A percentile compares a stretch with the other conserved stretches of the same genome.
These are phyloP conservation scores for Plenodomus biglobosus DNA, from an alignment of 2,329 filamentous ascomycete species.

Conservation along the genomic window DNA sequence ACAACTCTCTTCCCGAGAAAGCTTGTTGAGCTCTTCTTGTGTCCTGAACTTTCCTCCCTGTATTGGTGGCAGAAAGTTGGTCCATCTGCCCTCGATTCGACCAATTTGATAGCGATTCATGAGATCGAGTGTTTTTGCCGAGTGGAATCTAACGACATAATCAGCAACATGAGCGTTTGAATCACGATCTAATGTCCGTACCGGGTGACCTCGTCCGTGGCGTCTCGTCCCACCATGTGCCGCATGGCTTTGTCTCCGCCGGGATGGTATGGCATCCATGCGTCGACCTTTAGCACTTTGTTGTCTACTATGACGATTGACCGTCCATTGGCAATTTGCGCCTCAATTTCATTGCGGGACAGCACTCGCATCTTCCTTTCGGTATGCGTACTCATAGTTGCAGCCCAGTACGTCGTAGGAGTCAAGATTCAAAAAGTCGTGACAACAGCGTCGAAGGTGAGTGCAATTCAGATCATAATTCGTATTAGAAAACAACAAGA, in stretches of 20 bases:
- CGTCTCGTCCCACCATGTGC: constrained; percentile 93
- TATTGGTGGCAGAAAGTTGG: constrained; percentile 86
- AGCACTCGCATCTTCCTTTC: constrained; percentile 54
- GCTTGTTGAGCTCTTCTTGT: constrained; percentile 44
- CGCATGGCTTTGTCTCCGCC: constrained; percentile 87
- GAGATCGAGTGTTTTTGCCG: constrained; percentile 68
- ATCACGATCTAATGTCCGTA: constrained; percentile 51
- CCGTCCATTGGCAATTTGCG: constrained; percentile 77
- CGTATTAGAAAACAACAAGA: not conserved
- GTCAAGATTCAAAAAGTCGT: constrained; percentile 1
- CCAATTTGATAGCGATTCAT: constrained; percentile 88
- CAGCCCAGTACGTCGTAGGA: constrained; percentile 3
- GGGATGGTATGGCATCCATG: constrained; percentile 87
- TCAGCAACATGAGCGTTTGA: constrained; percentile 5
- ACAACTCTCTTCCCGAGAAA: constrained; percentile 40
- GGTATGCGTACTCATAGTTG: constrained; percentile 31
- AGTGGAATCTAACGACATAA: constrained; percentile 68
- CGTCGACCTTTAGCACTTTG: constrained; percentile 81
- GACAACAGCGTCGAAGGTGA: not conserved
- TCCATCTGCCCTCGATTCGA: constrained; percentile 76
- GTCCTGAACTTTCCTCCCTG: constrained; percentile 79
- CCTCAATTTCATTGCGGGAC: constrained; percentile 70
- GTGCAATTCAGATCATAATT: constrained; percentile 7
- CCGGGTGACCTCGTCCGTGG: constrained; percentile 91
- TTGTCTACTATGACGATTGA: constrained; percentile 79